Base-by-base conservation (phyloP, 2,329 filamentous ascomycete species). In the Paracamarosporium sp. region DNA sequence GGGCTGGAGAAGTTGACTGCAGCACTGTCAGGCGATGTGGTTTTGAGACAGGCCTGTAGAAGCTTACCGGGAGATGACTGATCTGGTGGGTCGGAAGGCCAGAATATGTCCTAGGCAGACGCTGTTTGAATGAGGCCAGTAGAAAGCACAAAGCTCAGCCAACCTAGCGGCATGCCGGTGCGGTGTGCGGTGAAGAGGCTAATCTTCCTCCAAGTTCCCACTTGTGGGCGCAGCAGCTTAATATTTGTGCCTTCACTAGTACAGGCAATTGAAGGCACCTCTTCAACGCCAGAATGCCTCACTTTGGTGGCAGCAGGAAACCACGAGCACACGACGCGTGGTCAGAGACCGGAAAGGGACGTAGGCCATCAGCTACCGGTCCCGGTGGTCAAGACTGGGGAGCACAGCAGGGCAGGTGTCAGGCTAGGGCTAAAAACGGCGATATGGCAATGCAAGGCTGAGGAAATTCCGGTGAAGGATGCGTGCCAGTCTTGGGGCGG, bases 151-250 rank as follows among this genome's bases (percentile, higher is more conserved):
- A 35, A 38, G 24, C 53, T 41, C 31, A 38, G 43, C 45, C 41
- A 55, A 55, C 48, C 55, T 52, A 30, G 52, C 36, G 36, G 47
- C 30, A 9, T 36, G 53, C 55, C 55, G 28, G 55, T 53, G 44
- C 36, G n/a, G 35, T 1, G 33, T 35, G 43, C 40, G 45, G 52
- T 53, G 55, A 56, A 50, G 53, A 54, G 47, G 35, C 30, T 41
- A n/a, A 22, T 53, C 33, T 17, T 17, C 33, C 28, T 20, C 36
- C 35, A 46, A 27, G 35, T 50, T 43, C 25, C 30, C 45, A 47
- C 17, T 31, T 13, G 31, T 25, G 53, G 57, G 60, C 60, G 56
- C 56, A 57, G 60, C 57, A 59, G 35, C 30, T 60, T 55, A 48
- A 55, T 53, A 57, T 44, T 46, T 30, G 6, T n/a, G 11, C 59